Evolutionary conservation across 1,284 basidiomycete genomes (phyloP).

Genomic region (Agroathelia rolfsii): DNA sequence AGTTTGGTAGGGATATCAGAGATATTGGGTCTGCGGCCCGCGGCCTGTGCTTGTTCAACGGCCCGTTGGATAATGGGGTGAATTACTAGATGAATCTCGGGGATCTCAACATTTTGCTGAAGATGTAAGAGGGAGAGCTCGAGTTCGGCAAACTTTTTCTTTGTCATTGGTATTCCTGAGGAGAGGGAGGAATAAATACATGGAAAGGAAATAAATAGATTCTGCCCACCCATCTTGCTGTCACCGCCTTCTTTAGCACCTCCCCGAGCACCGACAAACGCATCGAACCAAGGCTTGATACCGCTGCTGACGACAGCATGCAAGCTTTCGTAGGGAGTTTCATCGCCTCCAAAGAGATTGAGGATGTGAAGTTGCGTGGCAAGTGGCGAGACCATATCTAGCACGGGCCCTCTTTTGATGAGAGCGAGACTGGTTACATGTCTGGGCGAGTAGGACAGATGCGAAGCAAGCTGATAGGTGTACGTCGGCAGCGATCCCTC

Average conservation of each 20-base stretch:
- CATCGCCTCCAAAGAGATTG: slow-evolving; percentile 85
- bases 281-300: slow-evolving; percentile 97
- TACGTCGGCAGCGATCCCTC: slow-evolving; percentile 55
- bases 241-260: slow-evolving; percentile 73
- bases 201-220: slow-evolving; percentile 5
- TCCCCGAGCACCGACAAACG: slow-evolving; percentile 77
- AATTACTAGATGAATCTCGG: slow-evolving; percentile 88
- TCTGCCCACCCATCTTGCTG: slow-evolving; percentile 69
- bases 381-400: slow-evolving; percentile 74
- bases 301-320: slow-evolving; percentile 95
- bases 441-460: slow-evolving; percentile 73
- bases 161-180: slow-evolving; percentile 90
- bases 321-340: slow-evolving; percentile 90
- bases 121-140: slow-evolving; percentile 93
- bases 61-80: slow-evolving; percentile 86
- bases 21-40: slow-evolving; percentile 57
- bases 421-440: slow-evolving; percentile 85
- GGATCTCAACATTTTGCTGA: slow-evolving; percentile 98
- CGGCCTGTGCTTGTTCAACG: slow-evolving; percentile 67
- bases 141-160: slow-evolving; percentile 98
- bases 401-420: slow-evolving; percentile 82
- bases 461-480: slow-evolving; percentile 61
- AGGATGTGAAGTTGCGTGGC: slow-evolving; percentile 86
- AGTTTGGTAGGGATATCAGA: slow-evolving; percentile 67
- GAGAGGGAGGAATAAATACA: slow-evolving; percentile 2